Evolutionary conservation across 2,329 filamentous ascomycete species (phyloP).

Genomic region (Cercospora beticola): DNA sequence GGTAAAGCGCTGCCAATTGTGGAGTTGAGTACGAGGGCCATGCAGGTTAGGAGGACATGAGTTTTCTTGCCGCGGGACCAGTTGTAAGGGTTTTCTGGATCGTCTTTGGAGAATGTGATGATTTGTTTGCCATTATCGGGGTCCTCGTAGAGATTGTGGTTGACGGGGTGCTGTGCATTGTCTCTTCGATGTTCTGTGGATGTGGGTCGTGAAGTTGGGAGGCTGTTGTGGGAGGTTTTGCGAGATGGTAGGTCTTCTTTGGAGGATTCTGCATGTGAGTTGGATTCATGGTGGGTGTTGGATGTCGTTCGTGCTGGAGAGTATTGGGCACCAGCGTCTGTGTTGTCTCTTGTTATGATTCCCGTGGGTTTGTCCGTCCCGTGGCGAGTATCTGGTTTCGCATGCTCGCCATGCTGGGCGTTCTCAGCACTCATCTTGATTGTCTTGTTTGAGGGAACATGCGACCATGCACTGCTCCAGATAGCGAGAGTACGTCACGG

Average conservation of each 20-base stretch:
- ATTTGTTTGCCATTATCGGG: constrained; percentile 23
- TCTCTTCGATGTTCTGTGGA: neutral
- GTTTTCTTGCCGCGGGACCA: constrained; percentile 51
- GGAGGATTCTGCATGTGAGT: constrained; percentile 17
- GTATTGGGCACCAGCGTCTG: constrained; percentile 5
- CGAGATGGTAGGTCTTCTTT: neutral
- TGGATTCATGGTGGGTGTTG: constrained; percentile 12
- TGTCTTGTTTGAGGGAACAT: neutral
- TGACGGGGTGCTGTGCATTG: neutral
- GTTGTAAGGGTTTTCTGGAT: constrained; percentile 46
- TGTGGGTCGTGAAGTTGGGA: neutral
- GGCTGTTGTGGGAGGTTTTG: neutral
- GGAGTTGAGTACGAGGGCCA: constrained; percentile 64
- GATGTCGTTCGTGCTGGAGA: neutral
- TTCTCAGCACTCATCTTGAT: constrained; percentile 10
- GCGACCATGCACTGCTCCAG: neutral
- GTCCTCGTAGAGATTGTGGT: neutral
- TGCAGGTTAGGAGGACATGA: constrained; percentile 55
- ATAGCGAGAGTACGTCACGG: neutral
- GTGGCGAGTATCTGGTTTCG: constrained; percentile 8
- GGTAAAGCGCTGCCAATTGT: constrained; percentile 66
- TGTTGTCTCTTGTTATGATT: constrained; percentile 12
- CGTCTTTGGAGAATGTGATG: constrained; percentile 42
- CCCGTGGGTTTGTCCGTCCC: constrained; percentile 11
- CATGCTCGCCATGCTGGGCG: constrained; percentile 45